A percentile compares a stretch with the other conserved stretches of the same genome.
Evolutionary conservation across 1,284 basidiomycete species (phyloP).

Genomic region (Ustilago cynodontis): DNA sequence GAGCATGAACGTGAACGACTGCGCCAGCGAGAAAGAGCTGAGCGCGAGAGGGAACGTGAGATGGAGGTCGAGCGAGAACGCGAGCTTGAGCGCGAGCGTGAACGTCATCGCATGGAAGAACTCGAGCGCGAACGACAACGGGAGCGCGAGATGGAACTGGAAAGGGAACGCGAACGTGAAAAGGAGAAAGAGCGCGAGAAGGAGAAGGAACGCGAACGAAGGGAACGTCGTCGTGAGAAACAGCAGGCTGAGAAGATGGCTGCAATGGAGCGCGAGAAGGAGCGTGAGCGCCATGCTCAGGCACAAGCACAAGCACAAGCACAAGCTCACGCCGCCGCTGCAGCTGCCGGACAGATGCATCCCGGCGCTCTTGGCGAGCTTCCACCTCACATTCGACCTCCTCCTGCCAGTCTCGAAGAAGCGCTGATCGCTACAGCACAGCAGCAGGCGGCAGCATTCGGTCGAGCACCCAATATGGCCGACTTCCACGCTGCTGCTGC

Average conservation of each 20-base stretch:
- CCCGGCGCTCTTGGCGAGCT: slow-evolving; percentile 31
- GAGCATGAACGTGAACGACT: slow-evolving; percentile 36
- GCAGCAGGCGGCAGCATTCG: slow-evolving; percentile 40
- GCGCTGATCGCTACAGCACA: slow-evolving; percentile 46
- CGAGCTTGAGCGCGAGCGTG: slow-evolving; percentile 32
- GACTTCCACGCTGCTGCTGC: slow-evolving; percentile 49
- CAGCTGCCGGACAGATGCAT: slow-evolving; percentile 31
- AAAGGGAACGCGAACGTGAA: slow-evolving; percentile 41
- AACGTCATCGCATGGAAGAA: slow-evolving; percentile 30
- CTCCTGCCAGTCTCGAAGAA: slow-evolving; percentile 38
- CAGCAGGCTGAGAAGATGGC: slow-evolving; percentile 51
- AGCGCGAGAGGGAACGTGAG: slow-evolving; percentile 24
- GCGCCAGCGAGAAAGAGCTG: slow-evolving; percentile 22
- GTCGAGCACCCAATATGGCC: slow-evolving; percentile 42
- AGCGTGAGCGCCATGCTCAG: slow-evolving; percentile 37
- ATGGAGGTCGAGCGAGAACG: slow-evolving; percentile 33
- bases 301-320: slow-evolving; percentile 45
- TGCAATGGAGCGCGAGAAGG: slow-evolving; percentile 42
- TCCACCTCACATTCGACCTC: slow-evolving; percentile 37
- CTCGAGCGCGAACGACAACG: slow-evolving; percentile 33
- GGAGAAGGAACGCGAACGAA: slow-evolving; percentile 43
- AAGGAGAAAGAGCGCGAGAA: slow-evolving; percentile 39
- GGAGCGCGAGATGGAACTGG: slow-evolving; percentile 31
- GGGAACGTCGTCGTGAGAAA: slow-evolving; percentile 46
- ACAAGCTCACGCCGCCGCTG: slow-evolving; percentile 40